phyloP scores from a whole-genome alignment of 1,284 basidiomycete genomes.

The Pascua guehoae region DNA sequence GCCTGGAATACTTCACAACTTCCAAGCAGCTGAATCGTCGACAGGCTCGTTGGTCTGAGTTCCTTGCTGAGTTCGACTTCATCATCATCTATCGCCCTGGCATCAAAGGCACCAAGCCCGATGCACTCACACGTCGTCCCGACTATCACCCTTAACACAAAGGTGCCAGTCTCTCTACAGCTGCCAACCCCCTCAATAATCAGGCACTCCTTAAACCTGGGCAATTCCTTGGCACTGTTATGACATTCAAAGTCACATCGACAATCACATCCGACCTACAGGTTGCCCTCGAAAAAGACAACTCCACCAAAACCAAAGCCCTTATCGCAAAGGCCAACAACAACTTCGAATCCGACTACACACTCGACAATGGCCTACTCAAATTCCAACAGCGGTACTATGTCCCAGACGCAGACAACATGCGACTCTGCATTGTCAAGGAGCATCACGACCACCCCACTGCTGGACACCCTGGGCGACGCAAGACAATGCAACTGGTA shows the following conservation, averaged over 20 bases:
- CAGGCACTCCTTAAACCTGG: neutral
- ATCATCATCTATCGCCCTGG: conserved; percentile 50
- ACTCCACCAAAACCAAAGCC: too few relatives aligned
- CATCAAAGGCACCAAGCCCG: conserved; percentile 37
- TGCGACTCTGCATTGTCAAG: conserved; percentile 16
- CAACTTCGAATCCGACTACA: too few relatives aligned
- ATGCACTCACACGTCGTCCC: conserved; percentile 48
- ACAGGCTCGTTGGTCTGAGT: conserved; percentile 51
- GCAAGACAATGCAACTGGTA: conserved; percentile 41
- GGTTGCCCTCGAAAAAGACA: too few relatives aligned
- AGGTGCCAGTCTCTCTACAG: conserved; percentile 37
- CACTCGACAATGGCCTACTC: neutral
- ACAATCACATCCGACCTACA: too few relatives aligned
- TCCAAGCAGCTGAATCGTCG: conserved; percentile 47
- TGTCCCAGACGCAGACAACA: conserved; percentile 1
- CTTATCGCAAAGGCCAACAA: too few relatives aligned
- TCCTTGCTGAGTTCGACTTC: conserved; percentile 49
- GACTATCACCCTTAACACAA: conserved; percentile 30
- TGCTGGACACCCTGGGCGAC: conserved; percentile 53
- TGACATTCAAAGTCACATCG: too few relatives aligned
- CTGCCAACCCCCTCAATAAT: conserved; percentile 53
- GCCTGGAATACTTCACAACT: conserved; percentile 51
- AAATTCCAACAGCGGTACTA: neutral
- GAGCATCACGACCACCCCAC: conserved; percentile 26
- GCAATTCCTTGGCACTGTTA: neutral